Evolutionary conservation across 805 yeast genomes (phyloP).

Genomic region (Wickerhamomyces ciferrii): DNA sequence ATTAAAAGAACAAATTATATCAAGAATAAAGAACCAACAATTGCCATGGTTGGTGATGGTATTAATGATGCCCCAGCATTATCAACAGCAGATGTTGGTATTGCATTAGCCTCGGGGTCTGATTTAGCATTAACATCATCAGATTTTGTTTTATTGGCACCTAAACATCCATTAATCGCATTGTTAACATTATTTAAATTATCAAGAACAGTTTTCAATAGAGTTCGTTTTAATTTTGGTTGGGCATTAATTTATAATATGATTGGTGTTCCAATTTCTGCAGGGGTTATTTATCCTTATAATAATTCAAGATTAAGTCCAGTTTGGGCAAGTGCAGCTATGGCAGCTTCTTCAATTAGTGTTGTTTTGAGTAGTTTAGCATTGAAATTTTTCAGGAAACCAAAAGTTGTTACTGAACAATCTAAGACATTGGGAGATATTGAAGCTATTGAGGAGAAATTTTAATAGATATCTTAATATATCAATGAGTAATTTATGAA

Average conservation of each 20-base stretch:
- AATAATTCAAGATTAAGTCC: slow-evolving; percentile 50
- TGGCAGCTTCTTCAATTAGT: slow-evolving; percentile 56
- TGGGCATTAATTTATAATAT: slow-evolving; percentile 57
- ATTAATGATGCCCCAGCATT: slow-evolving; percentile 81
- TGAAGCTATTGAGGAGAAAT: slow-evolving; percentile 7
- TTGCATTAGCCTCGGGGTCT: slow-evolving; percentile 72
- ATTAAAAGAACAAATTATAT: slow-evolving; percentile 38
- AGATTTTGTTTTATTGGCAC: slow-evolving; percentile 62
- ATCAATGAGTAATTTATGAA: no score
- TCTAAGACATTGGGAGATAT: slow-evolving; percentile 8
- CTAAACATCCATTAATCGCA: slow-evolving; percentile 43
- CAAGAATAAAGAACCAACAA: slow-evolving; percentile 17
- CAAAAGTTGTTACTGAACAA: slow-evolving; percentile 11
- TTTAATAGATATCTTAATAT: neutral
- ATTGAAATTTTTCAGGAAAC: slow-evolving; percentile 41
- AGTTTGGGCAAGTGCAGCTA: slow-evolving; percentile 64
- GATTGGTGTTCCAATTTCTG: slow-evolving; percentile 58
- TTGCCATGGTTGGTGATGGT: slow-evolving; percentile 82
- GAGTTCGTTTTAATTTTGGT: slow-evolving; percentile 52
- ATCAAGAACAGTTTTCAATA: slow-evolving; percentile 41
- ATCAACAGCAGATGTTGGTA: slow-evolving; percentile 70
- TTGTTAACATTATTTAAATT: slow-evolving; percentile 51
- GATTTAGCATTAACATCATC: slow-evolving; percentile 73
- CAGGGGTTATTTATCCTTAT: slow-evolving; percentile 60
- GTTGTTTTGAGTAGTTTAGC: slow-evolving; percentile 54